phyloP scores from a whole-genome alignment of 2,329 filamentous ascomycete genomes.

The Arthrobotrys sinensis region DNA sequence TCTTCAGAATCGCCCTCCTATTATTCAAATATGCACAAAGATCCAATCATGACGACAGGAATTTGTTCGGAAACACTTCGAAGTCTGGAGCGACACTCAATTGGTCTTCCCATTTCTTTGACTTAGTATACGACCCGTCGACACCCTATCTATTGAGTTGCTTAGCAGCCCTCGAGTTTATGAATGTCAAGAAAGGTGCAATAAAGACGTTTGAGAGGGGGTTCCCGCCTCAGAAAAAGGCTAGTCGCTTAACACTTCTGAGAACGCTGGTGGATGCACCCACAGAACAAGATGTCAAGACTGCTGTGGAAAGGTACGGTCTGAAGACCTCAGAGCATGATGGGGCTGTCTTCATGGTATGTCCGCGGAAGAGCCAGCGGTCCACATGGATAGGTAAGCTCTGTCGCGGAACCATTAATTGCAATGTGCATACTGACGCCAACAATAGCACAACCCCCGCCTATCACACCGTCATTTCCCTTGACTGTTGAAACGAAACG shows the following conservation, averaged over 20 bases:
- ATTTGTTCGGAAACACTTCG: constrained; percentile 57
- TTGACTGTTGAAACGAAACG: constrained; percentile 37
- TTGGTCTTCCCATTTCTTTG: constrained; percentile 58
- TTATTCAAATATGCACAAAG: constrained; percentile 56
- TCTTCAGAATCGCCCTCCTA: constrained; percentile 44
- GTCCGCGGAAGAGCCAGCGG: constrained; percentile 46
- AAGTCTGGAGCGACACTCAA: constrained; percentile 50
- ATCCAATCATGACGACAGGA: constrained; percentile 56
- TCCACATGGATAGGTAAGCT: constrained; percentile 59
- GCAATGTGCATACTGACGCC: background rate
- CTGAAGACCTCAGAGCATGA: constrained; percentile 55
- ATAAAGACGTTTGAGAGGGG: constrained; percentile 57
- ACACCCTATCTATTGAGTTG: constrained; percentile 54
- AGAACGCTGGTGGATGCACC: constrained; percentile 45
- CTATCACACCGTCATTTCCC: constrained; percentile 37
- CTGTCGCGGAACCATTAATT: background rate
- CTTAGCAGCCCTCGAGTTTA: constrained; percentile 49
- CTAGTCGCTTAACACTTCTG: constrained; percentile 49
- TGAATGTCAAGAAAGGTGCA: constrained; percentile 57
- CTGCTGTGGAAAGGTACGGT: constrained; percentile 49
- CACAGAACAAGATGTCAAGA: constrained; percentile 49
- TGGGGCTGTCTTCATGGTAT: constrained; percentile 46
- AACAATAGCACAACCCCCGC: constrained; percentile 44
- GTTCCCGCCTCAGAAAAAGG: constrained; percentile 56
- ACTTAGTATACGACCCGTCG: constrained; percentile 47